phyloP scores from a whole-genome alignment of 2,329 filamentous ascomycete species.

The Aureobasidium subglaciale region DNA sequence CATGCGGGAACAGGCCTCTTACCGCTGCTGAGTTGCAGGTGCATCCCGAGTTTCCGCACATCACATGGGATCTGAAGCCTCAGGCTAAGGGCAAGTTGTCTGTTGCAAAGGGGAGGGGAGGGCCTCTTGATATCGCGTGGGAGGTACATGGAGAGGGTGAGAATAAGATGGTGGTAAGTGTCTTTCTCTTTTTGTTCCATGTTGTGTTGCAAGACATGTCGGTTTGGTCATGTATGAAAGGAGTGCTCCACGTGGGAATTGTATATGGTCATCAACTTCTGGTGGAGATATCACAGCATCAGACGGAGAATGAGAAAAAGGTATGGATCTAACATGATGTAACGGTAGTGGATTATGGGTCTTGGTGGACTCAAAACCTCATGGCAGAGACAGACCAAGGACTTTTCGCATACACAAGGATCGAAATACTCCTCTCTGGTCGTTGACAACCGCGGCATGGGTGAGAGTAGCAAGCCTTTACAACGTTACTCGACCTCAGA shows the following conservation, averaged over 20 bases:
- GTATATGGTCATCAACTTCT: too few species aligned
- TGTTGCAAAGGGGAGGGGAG: slow-evolving; percentile 64
- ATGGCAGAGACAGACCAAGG: slow-evolving; percentile 77
- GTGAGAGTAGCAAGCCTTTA: slow-evolving; percentile 68
- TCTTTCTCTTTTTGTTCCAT: neutral
- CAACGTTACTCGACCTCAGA: slow-evolving; percentile 72
- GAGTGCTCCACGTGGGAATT: too few species aligned
- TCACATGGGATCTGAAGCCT: slow-evolving; percentile 63
- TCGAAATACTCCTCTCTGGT: slow-evolving; percentile 66
- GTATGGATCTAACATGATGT: neutral
- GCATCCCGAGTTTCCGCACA: slow-evolving; percentile 60
- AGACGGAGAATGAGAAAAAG: too few species aligned
- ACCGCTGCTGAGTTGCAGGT: slow-evolving; percentile 52
- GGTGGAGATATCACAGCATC: too few species aligned
- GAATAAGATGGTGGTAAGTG: slow-evolving; percentile 63
- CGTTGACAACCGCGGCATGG: slow-evolving; percentile 80
- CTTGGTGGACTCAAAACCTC: slow-evolving; percentile 60
- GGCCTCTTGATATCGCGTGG: slow-evolving; percentile 69
- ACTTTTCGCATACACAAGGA: slow-evolving; percentile 67
- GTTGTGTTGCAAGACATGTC: too few species aligned
- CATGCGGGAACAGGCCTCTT: slow-evolving; percentile 31
- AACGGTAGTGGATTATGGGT: slow-evolving; percentile 68
- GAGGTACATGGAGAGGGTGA: slow-evolving; percentile 72
- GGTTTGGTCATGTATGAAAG: too few species aligned
- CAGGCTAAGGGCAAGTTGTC: slow-evolving; percentile 52